Conservation (phyloP, 805 yeast genomes). For the Clavispora santaluciae region DNA sequence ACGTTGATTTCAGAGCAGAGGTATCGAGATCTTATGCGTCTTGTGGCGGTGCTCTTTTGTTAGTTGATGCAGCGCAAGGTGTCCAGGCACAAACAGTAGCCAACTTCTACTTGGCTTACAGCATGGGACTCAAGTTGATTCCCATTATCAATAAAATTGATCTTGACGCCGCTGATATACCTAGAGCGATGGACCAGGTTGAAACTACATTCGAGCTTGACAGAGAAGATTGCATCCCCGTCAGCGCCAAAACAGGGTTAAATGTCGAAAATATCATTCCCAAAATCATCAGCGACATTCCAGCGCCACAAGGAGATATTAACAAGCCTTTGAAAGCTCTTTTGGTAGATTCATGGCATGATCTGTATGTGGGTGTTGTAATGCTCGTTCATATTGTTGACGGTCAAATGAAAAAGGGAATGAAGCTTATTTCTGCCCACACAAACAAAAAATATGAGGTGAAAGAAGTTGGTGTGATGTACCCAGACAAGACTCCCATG, state of each 20-base stretch:
- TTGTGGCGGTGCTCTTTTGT: constrained; percentile 86
- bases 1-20: constrained; percentile 92
- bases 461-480: constrained; percentile 92
- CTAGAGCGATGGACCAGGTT: constrained; percentile 78
- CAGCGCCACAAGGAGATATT: constrained; percentile 62
- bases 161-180: constrained; percentile 80
- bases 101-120: constrained; percentile 84
- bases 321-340: constrained; percentile 61
- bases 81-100: constrained; percentile 99
- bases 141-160: constrained; percentile 94
- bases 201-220: constrained; percentile 78
- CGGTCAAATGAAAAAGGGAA: constrained; percentile 72
- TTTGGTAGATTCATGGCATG: constrained; percentile 97
- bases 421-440: constrained; percentile 71
- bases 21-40: constrained; percentile 93
- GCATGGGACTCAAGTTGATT: constrained; percentile 72
- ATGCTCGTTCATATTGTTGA: constrained; percentile 80
- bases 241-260: constrained; percentile 87
- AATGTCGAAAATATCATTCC: constrained; percentile 80
- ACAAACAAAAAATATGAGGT: constrained; percentile 76
- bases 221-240: constrained; percentile 67
- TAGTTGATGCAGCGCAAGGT: constrained; percentile 95
- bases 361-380: constrained; percentile 86
- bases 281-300: constrained; percentile 73
- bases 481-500: constrained; percentile 76